These are phyloP conservation scores for Hippophae gyantsensis DNA, from an alignment of 306 rosid genomes.

Conservation along the genomic window DNA sequence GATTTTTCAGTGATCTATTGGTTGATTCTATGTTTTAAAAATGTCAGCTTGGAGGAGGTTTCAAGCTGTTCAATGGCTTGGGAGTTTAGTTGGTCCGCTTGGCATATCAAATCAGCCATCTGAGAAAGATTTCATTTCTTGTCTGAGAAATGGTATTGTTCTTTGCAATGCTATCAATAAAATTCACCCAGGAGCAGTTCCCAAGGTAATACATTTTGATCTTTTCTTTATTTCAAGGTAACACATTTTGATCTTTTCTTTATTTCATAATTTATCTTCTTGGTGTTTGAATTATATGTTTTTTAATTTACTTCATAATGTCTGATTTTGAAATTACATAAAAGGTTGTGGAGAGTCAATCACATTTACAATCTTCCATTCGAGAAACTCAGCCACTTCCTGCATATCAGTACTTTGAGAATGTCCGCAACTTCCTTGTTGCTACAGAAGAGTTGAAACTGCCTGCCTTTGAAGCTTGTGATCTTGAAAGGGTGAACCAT, in stretches of 20 bases:
- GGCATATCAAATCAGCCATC: conserved; percentile 61
- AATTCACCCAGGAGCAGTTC: conserved; percentile 78
- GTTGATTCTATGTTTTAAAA: not conserved
- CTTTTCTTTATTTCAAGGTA: not conserved
- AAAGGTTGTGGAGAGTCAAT: conserved; percentile 78
- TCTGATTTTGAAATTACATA: conserved; percentile 4
- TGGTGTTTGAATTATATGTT: not conserved
- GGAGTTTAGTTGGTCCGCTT: conserved; percentile 62
- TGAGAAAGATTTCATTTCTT: conserved; percentile 78
- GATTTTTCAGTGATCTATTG: not conserved
- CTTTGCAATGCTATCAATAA: conserved; percentile 86
- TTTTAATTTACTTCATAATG: not conserved
- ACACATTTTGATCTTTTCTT: not conserved
- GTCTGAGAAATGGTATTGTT: conserved; percentile 74
- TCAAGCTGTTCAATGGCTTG: conserved; percentile 85
- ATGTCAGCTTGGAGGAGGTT: conserved; percentile 76
- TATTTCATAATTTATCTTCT: not conserved
- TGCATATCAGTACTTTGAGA: conserved; percentile 92
- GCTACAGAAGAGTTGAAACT: conserved; percentile 63
- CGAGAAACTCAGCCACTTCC: conserved; percentile 81
- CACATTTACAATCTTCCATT: conserved; percentile 33
- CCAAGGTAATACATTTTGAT: conserved; percentile 44
- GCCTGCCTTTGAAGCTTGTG: conserved; percentile 90
- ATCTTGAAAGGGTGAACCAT: conserved; percentile 66
- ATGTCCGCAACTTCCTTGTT: conserved; percentile 74